Percentiles rank a stretch among this genome's conserved stretches.
Evolutionary conservation across 2,329 filamentous ascomycete species (phyloP).

Genomic region (Xylariaceae sp.): DNA sequence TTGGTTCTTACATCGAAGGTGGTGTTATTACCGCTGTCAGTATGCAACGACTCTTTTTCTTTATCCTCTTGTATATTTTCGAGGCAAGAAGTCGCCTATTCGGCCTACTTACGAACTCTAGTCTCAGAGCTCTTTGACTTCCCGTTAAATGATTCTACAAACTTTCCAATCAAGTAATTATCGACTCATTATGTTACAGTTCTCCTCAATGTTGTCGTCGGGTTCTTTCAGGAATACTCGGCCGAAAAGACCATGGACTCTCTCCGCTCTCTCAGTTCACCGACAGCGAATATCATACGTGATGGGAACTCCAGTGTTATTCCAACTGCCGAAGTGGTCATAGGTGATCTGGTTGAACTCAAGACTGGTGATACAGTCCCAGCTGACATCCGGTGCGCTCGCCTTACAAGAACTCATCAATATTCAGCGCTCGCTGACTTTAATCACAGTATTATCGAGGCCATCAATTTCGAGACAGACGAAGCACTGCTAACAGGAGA

Average conservation of each 20-base stretch:
- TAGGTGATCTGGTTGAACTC: constrained; percentile 61
- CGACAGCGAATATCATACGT: constrained; percentile 53
- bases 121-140: neutral
- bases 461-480: constrained; percentile 60
- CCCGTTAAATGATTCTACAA: neutral
- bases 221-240: constrained; percentile 57
- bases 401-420: neutral
- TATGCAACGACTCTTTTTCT: neutral
- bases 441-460: constrained; percentile 47
- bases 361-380: constrained; percentile 51
- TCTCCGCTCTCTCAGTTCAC: constrained; percentile 52
- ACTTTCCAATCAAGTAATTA: neutral
- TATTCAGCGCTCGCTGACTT: neutral
- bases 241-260: constrained; percentile 61
- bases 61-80: neutral
- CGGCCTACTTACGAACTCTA: no score
- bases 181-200: constrained; percentile 25
- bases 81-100: neutral
- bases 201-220: constrained; percentile 54
- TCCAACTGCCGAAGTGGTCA: constrained; percentile 56
- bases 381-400: constrained; percentile 42
- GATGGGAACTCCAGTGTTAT: constrained; percentile 53
- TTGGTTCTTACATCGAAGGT: constrained; percentile 57
- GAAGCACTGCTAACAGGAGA: constrained; percentile 67
- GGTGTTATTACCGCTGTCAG: constrained; percentile 55